phyloP scores from a whole-genome alignment of 192 early-diverging fungal species.

The Helicostylum pulchrum region DNA sequence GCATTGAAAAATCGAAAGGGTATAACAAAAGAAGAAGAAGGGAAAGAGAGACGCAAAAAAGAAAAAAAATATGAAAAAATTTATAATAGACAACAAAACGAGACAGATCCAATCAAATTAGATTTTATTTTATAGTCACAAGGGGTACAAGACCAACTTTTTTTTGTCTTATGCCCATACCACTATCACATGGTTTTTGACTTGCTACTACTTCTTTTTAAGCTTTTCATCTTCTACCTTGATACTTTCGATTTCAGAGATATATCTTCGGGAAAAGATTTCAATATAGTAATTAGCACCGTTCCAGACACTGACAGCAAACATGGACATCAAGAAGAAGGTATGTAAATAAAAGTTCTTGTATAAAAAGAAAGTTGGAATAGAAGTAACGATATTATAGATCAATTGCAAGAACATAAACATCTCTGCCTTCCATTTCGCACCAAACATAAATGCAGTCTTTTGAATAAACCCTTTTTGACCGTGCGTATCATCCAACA shows the following conservation, averaged over 20 bases:
- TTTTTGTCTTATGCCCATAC: no score
- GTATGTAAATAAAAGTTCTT: slow-evolving; percentile 54
- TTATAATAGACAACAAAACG: not conserved
- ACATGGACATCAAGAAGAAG: slow-evolving; percentile 45
- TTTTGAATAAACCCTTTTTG: slow-evolving; percentile 37
- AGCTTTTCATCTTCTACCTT: not conserved
- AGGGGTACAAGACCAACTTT: no score
- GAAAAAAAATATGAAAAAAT: slow-evolving; percentile 3
- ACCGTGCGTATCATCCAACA: slow-evolving; percentile 48
- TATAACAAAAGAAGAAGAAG: not conserved
- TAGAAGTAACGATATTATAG: slow-evolving; percentile 49
- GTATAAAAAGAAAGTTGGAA: slow-evolving; percentile 50
- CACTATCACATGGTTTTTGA: no score
- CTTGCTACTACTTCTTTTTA: no score
- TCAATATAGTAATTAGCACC: slow-evolving; percentile 71
- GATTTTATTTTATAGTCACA: no score
- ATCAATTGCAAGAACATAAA: slow-evolving; percentile 59
- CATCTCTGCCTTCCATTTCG: slow-evolving; percentile 49
- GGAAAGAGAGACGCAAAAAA: not conserved
- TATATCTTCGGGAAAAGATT: slow-evolving; percentile 59
- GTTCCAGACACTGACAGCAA: slow-evolving; percentile 60
- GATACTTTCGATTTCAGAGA: slow-evolving; percentile 27
- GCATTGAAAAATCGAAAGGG: slow-evolving; percentile 3
- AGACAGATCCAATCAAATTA: no score
- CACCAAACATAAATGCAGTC: slow-evolving; percentile 44